Base-by-base conservation (phyloP, 1,139 yeast species). In the Geotrichum cucujoidarum region DNA sequence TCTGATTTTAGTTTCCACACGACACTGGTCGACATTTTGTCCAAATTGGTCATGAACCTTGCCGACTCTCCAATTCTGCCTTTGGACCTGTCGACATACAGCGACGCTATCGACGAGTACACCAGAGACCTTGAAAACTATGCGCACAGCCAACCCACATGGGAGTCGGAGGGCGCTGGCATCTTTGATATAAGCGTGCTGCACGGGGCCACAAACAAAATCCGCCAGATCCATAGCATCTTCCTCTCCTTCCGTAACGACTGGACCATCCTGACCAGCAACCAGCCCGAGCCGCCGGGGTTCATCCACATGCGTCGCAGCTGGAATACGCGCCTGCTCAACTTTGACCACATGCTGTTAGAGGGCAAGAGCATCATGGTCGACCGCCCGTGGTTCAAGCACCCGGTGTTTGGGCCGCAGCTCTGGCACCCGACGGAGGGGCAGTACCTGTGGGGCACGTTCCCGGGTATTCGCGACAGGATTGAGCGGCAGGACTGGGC, bases 31-130 rank as follows among this genome's bases (percentile, higher is more conserved):
- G 78, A 81, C 53, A 61, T 83, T 21, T 61, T 83, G 1, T 73
- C 87, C 1, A 67, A 73, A 38, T 56, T 84, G 5, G 66, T 75
- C 0, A 62, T 89, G 17, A 73, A 76, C 44, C 62, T 85, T 16
- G 76, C 81, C 0, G 96, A 90, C 58, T 77, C 74, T 36, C 95
- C 97, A 1, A 64, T 87, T 36, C 70, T 90, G 14, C 96, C 96
- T 1, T 83, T 76, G 58, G 78, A 83, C 60, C 66, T 86, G 34
- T 64, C 63, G 2, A 70, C 72, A 7, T 74, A 80, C 53, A 78
- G 78, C 1, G 62, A 68, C 1, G 67, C 69, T 14, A 56, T 88
- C 36, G 69, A 68, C 22, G 59, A 64, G 0, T 76, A 76, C 55
- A 61, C 74, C 16, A 64, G 69, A 17, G 84, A 81, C 49, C 65